Conservation (phyloP, 1,284 basidiomycete genomes). For the Cronartium quercuum region DNA sequence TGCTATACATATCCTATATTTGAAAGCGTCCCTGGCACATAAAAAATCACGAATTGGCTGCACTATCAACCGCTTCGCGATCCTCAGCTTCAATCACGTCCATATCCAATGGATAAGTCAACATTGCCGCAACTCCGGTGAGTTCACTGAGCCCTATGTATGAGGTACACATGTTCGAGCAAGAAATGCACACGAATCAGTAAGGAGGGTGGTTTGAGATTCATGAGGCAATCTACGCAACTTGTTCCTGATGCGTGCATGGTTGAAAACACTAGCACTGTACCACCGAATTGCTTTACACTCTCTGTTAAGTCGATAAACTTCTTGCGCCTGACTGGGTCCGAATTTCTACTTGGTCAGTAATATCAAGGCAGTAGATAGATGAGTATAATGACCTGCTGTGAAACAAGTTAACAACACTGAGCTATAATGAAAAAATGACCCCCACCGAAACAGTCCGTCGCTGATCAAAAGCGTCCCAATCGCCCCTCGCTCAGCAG, state of each 20-base stretch:
- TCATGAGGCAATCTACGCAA: background rate
- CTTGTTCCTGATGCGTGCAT: constrained; percentile 88
- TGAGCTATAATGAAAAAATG: background rate
- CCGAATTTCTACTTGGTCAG: constrained; percentile 14
- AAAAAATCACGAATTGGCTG: background rate
- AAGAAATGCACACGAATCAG: background rate
- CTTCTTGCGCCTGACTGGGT: constrained; percentile 52
- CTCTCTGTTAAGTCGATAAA: constrained; percentile 86
- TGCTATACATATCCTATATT: no score
- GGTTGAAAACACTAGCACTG: constrained; percentile 92
- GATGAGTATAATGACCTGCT: background rate
- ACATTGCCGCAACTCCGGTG: constrained; percentile 88
- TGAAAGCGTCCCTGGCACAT: no score
- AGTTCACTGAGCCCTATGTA: constrained; percentile 79
- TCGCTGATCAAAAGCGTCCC: constrained; percentile 93
- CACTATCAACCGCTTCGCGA: background rate
- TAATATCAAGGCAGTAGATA: background rate
- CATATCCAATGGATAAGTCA: constrained; percentile 92
- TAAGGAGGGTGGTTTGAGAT: background rate
- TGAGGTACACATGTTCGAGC: background rate
- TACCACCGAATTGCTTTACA: constrained; percentile 78
- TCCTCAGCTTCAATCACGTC: constrained; percentile 65
- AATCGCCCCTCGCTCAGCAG: constrained; percentile 85
- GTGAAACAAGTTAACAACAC: constrained; percentile 8
- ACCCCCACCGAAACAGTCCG: constrained; percentile 68